Evolutionary conservation across 2,329 filamentous ascomycete species (phyloP).

Genomic region (Nothomitra cinnamomea): DNA sequence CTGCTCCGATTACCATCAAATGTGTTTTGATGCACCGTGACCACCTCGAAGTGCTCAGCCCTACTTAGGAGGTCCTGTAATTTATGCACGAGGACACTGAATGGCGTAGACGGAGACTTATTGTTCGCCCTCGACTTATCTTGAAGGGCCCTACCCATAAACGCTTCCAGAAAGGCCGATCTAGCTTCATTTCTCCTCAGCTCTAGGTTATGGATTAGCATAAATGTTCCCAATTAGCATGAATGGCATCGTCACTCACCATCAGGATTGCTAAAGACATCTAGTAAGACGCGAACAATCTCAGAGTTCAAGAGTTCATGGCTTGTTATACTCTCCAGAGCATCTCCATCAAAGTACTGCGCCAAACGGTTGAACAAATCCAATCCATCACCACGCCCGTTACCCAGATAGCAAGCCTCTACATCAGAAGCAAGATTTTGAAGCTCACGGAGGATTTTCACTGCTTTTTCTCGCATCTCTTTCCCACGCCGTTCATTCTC

Average conservation of each 20-base stretch:
- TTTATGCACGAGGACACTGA: conserved; percentile 83
- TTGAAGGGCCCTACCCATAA: conserved; percentile 59
- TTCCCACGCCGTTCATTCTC: conserved; percentile 58
- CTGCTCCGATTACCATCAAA: conserved; percentile 82
- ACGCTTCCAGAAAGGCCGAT: conserved; percentile 74
- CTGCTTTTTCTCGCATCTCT: conserved; percentile 62
- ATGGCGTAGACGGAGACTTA: conserved; percentile 62
- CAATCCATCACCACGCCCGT: conserved; percentile 31
- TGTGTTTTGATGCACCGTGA: conserved; percentile 85
- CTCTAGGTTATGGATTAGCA: conserved; percentile 8
- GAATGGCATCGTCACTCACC: conserved; percentile 13
- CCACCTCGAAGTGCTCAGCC: conserved; percentile 93
- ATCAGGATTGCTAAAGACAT: conserved; percentile 61
- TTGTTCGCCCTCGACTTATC: conserved; percentile 45
- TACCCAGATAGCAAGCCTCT: conserved; percentile 46
- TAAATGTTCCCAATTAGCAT: neutral
- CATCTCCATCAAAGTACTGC: conserved; percentile 72
- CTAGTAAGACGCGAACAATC: conserved; percentile 67
- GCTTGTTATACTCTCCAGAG: conserved; percentile 85
- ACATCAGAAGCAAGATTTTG: conserved; percentile 56
- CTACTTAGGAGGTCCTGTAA: conserved; percentile 90
- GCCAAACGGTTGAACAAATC: conserved; percentile 60
- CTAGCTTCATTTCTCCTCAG: conserved; percentile 41
- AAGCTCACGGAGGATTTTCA: conserved; percentile 55
- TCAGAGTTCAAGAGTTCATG: conserved; percentile 84